Evolutionary conservation across 129 eudicot species (phyloP).

Genomic region (Mikania micrantha): DNA sequence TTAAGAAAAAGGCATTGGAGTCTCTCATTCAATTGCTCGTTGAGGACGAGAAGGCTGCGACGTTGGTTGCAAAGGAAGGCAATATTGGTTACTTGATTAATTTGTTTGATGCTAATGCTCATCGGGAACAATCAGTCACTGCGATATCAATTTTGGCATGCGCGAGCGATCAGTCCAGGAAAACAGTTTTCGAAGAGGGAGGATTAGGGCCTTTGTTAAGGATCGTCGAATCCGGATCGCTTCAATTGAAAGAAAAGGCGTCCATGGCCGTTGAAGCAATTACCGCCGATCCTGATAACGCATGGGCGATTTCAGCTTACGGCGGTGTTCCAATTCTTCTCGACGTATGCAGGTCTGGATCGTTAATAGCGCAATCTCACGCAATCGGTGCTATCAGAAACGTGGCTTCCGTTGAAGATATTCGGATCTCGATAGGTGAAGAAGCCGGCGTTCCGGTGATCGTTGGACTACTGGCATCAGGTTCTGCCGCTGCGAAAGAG

Average conservation of each 20-base stretch:
- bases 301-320: constrained; percentile 81
- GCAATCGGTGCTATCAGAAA: constrained; percentile 69
- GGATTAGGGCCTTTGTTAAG: constrained; percentile 71
- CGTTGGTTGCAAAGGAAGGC: constrained; percentile 56
- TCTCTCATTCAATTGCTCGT: constrained; percentile 46
- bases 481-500: constrained; percentile 38
- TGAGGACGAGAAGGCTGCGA: constrained; percentile 45
- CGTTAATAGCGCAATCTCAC: constrained; percentile 43
- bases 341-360: constrained; percentile 64
- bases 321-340: constrained; percentile 64
- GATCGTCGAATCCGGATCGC: constrained; percentile 53
- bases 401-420: constrained; percentile 56
- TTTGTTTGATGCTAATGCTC: constrained; percentile 46
- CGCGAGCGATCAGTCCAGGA: constrained; percentile 46
- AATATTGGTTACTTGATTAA: constrained; percentile 45
- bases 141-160: constrained; percentile 53
- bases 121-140: constrained; percentile 54
- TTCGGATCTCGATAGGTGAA: constrained; percentile 43
- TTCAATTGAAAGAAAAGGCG: constrained; percentile 56
- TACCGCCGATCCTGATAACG: constrained; percentile 69
- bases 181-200: constrained; percentile 66
- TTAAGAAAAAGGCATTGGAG: constrained; percentile 64
- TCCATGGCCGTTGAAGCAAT: constrained; percentile 66
- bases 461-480: constrained; percentile 39
- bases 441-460: constrained; percentile 65